These are phyloP conservation scores for Flaveria sonorensis DNA, from an alignment of 129 eudicot genomes.

Conservation along the genomic window DNA sequence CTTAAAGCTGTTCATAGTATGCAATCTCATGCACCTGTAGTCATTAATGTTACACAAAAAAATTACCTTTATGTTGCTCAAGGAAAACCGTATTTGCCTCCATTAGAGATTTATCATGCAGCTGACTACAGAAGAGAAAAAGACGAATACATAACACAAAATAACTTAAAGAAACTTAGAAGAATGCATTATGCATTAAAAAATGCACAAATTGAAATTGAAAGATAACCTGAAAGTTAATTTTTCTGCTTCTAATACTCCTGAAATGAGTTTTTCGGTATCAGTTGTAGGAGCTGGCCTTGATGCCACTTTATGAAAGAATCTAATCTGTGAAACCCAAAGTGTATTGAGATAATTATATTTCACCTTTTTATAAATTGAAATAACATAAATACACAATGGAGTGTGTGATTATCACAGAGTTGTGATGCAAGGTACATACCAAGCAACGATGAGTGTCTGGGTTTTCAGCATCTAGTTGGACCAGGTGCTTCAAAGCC, in stretches of 20 bases:
- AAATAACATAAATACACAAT: neutral
- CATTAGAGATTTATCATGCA: slow-evolving; percentile 67
- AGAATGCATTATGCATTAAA: neutral
- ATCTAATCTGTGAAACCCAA: slow-evolving; percentile 59
- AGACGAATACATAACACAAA: slow-evolving; percentile 2
- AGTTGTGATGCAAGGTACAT: slow-evolving; percentile 15
- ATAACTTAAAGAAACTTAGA: neutral
- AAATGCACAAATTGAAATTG: neutral
- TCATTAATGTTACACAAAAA: neutral
- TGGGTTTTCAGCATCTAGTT: slow-evolving; percentile 40
- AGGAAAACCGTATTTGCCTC: slow-evolving; percentile 74
- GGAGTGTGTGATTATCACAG: neutral
- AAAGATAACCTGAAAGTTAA: slow-evolving; percentile 62
- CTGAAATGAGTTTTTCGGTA: slow-evolving; percentile 71
- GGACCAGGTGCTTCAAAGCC: slow-evolving; percentile 50
- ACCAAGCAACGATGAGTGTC: slow-evolving; percentile 48
- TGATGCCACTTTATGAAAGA: slow-evolving; percentile 77
- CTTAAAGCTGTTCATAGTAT: neutral
- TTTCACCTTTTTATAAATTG: neutral
- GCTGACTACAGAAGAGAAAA: slow-evolving; percentile 51
- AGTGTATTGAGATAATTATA: neutral
- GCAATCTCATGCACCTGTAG: neutral
- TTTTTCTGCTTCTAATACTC: slow-evolving; percentile 87
- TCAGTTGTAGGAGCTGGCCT: slow-evolving; percentile 79
- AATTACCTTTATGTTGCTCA: slow-evolving; percentile 71